phyloP scores from a whole-genome alignment of 108 stramenopile species.

The Aurantiochytrium sp. region DNA sequence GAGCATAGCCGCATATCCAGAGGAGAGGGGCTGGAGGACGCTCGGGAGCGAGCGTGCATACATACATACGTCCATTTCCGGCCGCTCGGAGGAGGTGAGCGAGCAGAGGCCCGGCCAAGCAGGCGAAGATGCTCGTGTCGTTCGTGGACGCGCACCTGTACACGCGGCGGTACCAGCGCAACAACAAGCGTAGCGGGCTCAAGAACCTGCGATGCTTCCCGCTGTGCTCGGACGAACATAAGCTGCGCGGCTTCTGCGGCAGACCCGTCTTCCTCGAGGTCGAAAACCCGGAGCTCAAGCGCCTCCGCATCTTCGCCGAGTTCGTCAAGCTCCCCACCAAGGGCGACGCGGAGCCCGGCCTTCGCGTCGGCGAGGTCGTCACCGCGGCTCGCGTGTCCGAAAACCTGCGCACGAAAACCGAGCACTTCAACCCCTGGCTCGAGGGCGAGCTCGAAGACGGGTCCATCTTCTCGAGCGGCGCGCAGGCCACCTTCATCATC shows the following conservation, averaged over 20 bases:
- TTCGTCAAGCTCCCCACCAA: background rate
- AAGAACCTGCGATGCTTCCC: constrained; percentile 26
- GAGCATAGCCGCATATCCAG: no score
- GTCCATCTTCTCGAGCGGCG: background rate
- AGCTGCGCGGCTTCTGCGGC: constrained; percentile 25
- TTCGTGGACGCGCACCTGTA: background rate
- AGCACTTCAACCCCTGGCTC: constrained; percentile 5
- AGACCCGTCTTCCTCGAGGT: background rate
- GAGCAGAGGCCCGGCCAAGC: no score
- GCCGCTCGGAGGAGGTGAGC: no score
- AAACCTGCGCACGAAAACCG: background rate
- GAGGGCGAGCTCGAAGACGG: background rate
- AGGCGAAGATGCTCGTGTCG: background rate
- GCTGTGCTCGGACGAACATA: background rate
- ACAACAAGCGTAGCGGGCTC: constrained; percentile 13
- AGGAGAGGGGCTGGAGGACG: no score
- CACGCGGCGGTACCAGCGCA: constrained; percentile 15
- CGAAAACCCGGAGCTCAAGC: background rate
- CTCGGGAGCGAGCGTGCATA: no score
- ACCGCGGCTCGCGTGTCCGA: background rate
- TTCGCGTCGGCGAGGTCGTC: background rate
- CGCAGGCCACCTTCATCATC: background rate
- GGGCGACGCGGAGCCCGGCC: constrained; percentile 26
- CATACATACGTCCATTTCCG: no score
- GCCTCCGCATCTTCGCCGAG: background rate